Conservation (phyloP, 2,329 filamentous ascomycete species). For the Pseudopyrenochaeta lycopersici region DNA sequence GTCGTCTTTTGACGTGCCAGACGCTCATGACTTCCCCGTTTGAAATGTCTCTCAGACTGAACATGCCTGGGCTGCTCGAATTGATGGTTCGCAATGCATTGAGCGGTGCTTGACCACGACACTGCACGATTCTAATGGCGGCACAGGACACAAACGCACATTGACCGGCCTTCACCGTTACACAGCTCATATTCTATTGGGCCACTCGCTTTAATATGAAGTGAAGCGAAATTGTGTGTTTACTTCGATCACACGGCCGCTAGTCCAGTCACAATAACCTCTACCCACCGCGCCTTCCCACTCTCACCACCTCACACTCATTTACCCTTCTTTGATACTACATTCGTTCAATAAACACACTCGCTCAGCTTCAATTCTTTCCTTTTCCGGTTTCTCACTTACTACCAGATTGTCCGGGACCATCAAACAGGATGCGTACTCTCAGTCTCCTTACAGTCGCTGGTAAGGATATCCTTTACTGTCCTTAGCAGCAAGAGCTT, state of each 20-base stretch:
- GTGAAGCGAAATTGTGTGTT: conserved; percentile 8
- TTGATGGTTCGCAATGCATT: too few species aligned
- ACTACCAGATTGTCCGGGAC: conserved; percentile 1
- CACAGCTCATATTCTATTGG: conserved; percentile 13
- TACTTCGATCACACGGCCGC: conserved; percentile 3
- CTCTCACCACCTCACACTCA: conserved; percentile 9
- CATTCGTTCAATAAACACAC: conserved; percentile 9
- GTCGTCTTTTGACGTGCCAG: too few species aligned
- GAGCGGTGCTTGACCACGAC: conserved; percentile 2
- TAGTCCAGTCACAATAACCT: conserved; percentile 8
- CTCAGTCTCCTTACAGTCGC: conserved; percentile 15
- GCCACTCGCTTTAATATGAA: neutral
- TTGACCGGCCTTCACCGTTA: conserved; percentile 7
- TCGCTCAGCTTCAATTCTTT: neutral
- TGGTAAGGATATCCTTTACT: conserved; percentile 13
- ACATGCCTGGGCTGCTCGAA: too few species aligned
- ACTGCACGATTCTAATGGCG: conserved; percentile 2
- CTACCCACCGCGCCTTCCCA: conserved; percentile 7
- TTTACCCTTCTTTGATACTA: conserved; percentile 4
- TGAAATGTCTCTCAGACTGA: too few species aligned
- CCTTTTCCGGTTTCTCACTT: conserved; percentile 1
- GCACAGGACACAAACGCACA: conserved; percentile 14
- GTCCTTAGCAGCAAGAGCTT: too few species aligned
- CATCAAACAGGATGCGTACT: conserved; percentile 17
- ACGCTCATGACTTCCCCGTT: too few species aligned